Evolutionary conservation across 306 rosid species (phyloP).

Genomic region (Vigna trinervia): DNA sequence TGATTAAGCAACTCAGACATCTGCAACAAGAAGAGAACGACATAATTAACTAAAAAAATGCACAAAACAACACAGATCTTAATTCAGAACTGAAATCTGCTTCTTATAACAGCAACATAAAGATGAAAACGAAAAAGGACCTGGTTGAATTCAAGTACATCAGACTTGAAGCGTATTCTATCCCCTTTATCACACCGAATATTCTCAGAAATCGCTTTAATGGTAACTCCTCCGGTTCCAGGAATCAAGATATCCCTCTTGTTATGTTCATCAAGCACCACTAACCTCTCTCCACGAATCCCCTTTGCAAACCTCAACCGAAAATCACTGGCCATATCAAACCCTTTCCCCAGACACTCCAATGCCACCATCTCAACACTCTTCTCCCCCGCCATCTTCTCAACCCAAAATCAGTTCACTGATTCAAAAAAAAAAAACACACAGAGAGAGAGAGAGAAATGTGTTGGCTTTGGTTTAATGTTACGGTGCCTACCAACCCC

Average conservation of each 20-base stretch:
- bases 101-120: not conserved
- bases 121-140: constrained; percentile 39
- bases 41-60: constrained; percentile 1
- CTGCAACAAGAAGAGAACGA: constrained; percentile 61
- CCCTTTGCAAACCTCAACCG: constrained; percentile 84
- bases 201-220: constrained; percentile 78
- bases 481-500: constrained; percentile 18
- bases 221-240: constrained; percentile 58
- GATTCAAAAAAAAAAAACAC: not conserved
- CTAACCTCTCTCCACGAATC: constrained; percentile 62
- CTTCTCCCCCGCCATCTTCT: constrained; percentile 50
- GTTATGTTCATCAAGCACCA: constrained; percentile 69
- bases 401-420: constrained; percentile 4
- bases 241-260: constrained; percentile 83
- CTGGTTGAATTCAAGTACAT: constrained; percentile 90
- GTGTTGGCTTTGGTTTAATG: not conserved
- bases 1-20: constrained; percentile 96
- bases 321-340: constrained; percentile 86
- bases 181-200: constrained; percentile 94
- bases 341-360: constrained; percentile 87
- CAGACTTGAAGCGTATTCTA: constrained; percentile 89
- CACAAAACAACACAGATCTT: constrained; percentile 35
- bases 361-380: constrained; percentile 66
- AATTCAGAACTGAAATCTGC: constrained; percentile 14
- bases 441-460: not conserved